Evolutionary conservation across 2,329 filamentous ascomycete species (phyloP).

Genomic region (Clarireedia hainanense): DNA sequence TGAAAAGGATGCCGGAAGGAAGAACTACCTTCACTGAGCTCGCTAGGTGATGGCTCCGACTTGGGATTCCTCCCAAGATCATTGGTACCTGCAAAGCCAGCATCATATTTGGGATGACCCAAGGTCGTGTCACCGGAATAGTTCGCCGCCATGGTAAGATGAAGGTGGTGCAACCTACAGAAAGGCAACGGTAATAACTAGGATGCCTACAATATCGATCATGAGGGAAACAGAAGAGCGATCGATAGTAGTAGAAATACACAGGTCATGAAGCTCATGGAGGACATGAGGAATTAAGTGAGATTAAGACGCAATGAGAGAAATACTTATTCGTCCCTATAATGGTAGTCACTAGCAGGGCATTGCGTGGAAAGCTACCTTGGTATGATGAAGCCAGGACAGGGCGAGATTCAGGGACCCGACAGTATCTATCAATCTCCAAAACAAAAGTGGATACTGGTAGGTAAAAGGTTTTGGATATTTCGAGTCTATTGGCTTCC

Average conservation of each 20-base stretch:
- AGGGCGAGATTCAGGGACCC: not conserved
- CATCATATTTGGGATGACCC: not conserved
- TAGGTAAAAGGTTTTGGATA: not conserved
- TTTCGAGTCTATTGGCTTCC: not conserved
- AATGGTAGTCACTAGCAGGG: not conserved
- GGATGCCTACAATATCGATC: not conserved
- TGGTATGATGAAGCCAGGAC: not conserved
- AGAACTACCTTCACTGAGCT: slow-evolving; percentile 1
- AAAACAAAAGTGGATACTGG: not conserved
- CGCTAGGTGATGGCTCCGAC: not conserved
- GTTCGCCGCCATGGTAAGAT: not conserved
- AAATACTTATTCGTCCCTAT: not conserved
- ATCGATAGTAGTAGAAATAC: not conserved
- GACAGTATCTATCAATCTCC: not conserved
- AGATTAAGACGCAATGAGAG: not conserved
- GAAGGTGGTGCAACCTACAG: too few species aligned
- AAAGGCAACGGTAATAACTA: too few species aligned
- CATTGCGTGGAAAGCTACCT: not conserved
- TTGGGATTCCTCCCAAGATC: not conserved
- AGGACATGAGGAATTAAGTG: not conserved
- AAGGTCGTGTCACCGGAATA: not conserved
- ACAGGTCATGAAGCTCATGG: not conserved
- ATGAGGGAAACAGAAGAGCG: not conserved
- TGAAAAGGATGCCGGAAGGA: not conserved
- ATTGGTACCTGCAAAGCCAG: not conserved